Percentiles rank a stretch among this genome's conserved stretches.
Conservation (phyloP, 1,284 basidiomycete genomes). For the Fomes fomentarius region DNA sequence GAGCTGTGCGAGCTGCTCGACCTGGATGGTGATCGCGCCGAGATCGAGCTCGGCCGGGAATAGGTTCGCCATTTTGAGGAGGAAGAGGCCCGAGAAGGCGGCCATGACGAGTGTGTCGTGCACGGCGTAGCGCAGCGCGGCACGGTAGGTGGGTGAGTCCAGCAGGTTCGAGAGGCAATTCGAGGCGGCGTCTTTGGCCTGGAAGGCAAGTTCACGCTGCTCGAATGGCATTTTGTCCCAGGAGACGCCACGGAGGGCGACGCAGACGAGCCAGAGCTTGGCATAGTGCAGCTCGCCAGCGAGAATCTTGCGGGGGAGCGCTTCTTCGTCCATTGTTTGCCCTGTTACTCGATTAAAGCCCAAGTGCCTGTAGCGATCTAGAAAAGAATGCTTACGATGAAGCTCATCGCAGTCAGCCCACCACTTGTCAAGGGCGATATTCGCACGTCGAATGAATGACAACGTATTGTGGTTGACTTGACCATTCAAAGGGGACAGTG, state of each 20-base stretch:
- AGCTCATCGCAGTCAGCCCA: conserved; percentile 85
- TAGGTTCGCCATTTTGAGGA: conserved; percentile 89
- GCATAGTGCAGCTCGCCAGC: conserved; percentile 89
- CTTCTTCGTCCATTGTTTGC: conserved; percentile 82
- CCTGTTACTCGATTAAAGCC: conserved; percentile 45
- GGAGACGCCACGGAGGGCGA: conserved; percentile 85
- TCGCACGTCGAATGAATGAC: conserved; percentile 84
- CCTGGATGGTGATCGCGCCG: conserved; percentile 72
- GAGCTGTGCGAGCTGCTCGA: conserved; percentile 82
- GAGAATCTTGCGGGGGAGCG: conserved; percentile 83
- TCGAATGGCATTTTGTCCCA: conserved; percentile 97
- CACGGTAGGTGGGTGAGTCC: conserved; percentile 77
- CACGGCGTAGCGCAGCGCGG: conserved; percentile 85
- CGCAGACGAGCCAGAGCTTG: conserved; percentile 92
- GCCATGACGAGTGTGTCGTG: conserved; percentile 92
- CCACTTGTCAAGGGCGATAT: conserved; percentile 87
- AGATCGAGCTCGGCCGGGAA: conserved; percentile 84
- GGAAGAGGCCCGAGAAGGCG: conserved; percentile 89
- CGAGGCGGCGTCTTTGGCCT: conserved; percentile 90
- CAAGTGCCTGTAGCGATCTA: not conserved
- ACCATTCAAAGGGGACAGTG: conserved; percentile 83
- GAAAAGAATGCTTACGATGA: conserved; percentile 56
- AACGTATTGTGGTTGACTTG: conserved; percentile 86
- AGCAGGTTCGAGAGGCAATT: conserved; percentile 83
- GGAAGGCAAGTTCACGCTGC: conserved; percentile 91